Base-by-base conservation (phyloP, 1,139 yeast species). In the Sugiyamaella paludigena region DNA sequence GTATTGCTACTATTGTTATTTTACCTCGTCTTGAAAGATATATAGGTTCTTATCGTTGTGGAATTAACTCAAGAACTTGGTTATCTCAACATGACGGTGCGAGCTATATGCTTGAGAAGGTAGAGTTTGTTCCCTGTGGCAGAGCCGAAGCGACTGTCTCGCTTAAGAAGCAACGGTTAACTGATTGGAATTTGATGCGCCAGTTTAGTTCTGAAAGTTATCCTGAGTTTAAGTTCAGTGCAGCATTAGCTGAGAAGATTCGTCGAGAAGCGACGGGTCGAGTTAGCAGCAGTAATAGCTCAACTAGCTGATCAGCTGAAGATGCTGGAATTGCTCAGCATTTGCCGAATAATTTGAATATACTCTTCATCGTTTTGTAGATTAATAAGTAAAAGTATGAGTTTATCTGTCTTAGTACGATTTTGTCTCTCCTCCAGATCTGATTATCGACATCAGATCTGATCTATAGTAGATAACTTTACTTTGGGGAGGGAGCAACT, bases 51-150 rank as follows among this genome's bases (percentile, higher is more conserved):
- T 83, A 68, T 62, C 75, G 85, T 36, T 74, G 85, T 64, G 91
- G 87, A 1, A 68, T 89, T 53, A 79, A 81, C 59, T 81, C 96
- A 1, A 74, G 97, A 48, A 68, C 79, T 1, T 91, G 97, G 97
- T 63, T 64, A 3, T 63, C 73, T 16, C 68, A 67, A 11, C 96
- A 87, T 63, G 84, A 81, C 57, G 96, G 96, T 4, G 75, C 80
- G 40, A 83, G 91, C 26, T 70, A 75, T 50, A 79, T 81, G 9
- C 70, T 87, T 8, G 77, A 75, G 55, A 77, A 75, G 41, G 81
- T 83, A 40, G 61, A 67, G 45, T 67, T 70, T 45, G 57, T 68
- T 42, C 58, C 64, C 4, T 47, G 51, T 11, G 74, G 74, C 11
- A 60, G 59, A 51, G 69, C 72, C 1, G 67, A 64, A 40, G 54